Percentiles rank a stretch among this genome's conserved stretches.
phyloP scores from a whole-genome alignment of 2,329 filamentous ascomycete species.

The Thelonectria discophora region DNA sequence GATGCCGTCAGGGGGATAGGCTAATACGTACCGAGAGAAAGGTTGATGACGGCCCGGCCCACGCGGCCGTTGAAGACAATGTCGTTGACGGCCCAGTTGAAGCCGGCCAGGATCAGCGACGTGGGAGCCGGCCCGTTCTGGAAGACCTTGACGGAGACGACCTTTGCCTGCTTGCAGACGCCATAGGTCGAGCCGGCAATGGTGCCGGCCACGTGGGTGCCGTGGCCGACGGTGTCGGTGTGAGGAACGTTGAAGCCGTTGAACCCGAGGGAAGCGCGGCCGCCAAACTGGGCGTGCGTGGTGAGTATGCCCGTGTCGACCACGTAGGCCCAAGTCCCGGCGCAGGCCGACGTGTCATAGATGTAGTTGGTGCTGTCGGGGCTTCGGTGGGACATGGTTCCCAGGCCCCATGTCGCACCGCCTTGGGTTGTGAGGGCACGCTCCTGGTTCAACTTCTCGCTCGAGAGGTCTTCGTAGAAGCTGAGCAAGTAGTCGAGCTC shows the following conservation, averaged over 20 bases:
- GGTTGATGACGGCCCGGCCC: conserved; percentile 47
- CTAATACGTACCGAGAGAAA: conserved; percentile 50
- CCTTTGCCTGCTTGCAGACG: conserved; percentile 52
- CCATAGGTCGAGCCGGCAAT: conserved; percentile 52
- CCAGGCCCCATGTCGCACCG: conserved; percentile 38
- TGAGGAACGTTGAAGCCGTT: conserved; percentile 49
- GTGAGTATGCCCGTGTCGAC: conserved; percentile 69
- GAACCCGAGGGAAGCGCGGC: conserved; percentile 52
- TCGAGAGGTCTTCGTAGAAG: conserved; percentile 28
- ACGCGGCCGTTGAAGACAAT: conserved; percentile 46
- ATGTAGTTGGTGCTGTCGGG: conserved; percentile 49
- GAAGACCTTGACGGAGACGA: conserved; percentile 48
- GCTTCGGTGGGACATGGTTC: conserved; percentile 40
- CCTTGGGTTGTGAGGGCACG: conserved; percentile 39
- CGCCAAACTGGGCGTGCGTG: conserved; percentile 61
- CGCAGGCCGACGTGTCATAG: conserved; percentile 59
- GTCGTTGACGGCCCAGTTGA: conserved; percentile 53
- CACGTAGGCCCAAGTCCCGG: conserved; percentile 65
- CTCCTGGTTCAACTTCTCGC: conserved; percentile 30
- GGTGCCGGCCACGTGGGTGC: conserved; percentile 54
- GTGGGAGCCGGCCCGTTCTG: conserved; percentile 27
- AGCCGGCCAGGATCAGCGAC: conserved; percentile 50
- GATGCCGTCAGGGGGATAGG: neutral
- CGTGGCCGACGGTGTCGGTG: conserved; percentile 51
- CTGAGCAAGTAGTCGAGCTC: conserved; percentile 38